A percentile compares a stretch with the other conserved stretches of the same genome.
phyloP scores from a whole-genome alignment of 1,284 basidiomycete genomes.

The Megacollybia platyphylla region DNA sequence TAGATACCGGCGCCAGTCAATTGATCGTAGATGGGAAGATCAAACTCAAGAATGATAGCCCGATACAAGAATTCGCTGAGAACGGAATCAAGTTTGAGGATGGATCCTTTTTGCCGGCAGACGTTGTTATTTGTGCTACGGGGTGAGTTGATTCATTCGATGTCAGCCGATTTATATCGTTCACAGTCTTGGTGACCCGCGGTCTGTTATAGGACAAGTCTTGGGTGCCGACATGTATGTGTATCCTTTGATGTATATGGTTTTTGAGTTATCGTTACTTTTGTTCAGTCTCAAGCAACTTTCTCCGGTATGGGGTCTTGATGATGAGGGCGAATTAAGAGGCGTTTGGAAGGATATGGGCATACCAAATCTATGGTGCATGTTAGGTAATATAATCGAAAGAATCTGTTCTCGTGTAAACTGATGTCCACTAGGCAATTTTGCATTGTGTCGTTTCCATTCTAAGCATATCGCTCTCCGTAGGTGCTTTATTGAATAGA shows the following conservation, averaged over 20 bases:
- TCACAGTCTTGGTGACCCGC: slow-evolving; percentile 14
- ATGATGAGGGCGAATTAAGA: slow-evolving; percentile 45
- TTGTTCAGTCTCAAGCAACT: background rate
- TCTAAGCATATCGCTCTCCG: slow-evolving; percentile 46
- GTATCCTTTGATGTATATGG: no score
- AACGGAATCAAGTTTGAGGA: slow-evolving; percentile 29
- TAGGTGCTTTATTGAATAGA: slow-evolving; percentile 17
- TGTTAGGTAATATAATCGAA: slow-evolving; percentile 25
- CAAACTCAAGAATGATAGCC: slow-evolving; percentile 31
- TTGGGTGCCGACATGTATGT: slow-evolving; percentile 12
- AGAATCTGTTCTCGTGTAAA: background rate
- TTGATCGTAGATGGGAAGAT: slow-evolving; percentile 36
- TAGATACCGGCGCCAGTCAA: slow-evolving; percentile 11
- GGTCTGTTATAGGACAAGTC: slow-evolving; percentile 6
- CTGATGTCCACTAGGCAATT: slow-evolving; percentile 25
- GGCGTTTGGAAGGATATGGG: slow-evolving; percentile 37
- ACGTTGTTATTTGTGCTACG: slow-evolving; percentile 44
- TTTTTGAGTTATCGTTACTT: no score
- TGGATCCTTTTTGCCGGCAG: slow-evolving; percentile 30
- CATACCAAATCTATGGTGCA: slow-evolving; percentile 38
- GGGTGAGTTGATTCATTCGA: slow-evolving; percentile 14
- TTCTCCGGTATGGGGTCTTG: slow-evolving; percentile 40
- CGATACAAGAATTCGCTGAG: slow-evolving; percentile 26
- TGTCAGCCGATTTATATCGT: background rate
- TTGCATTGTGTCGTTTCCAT: slow-evolving; percentile 39